Conservation (phyloP, 148 eudicot species). For the Bassia scoparia region DNA sequence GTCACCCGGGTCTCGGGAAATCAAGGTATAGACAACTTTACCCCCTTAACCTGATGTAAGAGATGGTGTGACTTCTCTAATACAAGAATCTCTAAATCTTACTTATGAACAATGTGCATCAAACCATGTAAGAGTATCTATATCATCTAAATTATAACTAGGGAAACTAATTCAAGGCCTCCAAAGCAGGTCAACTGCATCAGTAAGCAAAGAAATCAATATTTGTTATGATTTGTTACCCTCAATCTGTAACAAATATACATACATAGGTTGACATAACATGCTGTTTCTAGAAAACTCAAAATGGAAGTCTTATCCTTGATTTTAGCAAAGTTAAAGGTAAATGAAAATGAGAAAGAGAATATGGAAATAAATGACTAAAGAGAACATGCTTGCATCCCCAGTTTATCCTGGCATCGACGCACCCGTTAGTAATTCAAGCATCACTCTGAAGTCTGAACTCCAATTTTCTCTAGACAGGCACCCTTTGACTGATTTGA, state of each 20-base stretch:
- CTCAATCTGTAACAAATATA: not conserved
- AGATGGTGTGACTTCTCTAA: not conserved
- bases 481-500: not conserved
- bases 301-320: not conserved
- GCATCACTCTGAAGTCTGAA: too few relatives aligned
- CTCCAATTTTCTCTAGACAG: not conserved
- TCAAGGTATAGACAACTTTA: not conserved
- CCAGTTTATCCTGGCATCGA: too few relatives aligned
- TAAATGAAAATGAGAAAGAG: too few relatives aligned
- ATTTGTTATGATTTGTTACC: not conserved
- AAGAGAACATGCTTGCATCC: too few relatives aligned
- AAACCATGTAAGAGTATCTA: too few relatives aligned
- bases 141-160: not conserved
- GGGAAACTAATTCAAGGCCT: not conserved
- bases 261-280: not conserved
- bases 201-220: not conserved
- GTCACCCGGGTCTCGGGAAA: not conserved
- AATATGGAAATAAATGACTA: not conserved
- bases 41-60: not conserved
- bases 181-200: not conserved
- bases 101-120: not conserved
- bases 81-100: not conserved
- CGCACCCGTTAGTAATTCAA: too few relatives aligned
- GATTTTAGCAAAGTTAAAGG: too few relatives aligned
- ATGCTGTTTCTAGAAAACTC: not conserved